Percentiles rank a stretch among this genome's conserved stretches.
Conservation (phyloP, 768 basidiomycete genomes). For the Lentinula lateritia region DNA sequence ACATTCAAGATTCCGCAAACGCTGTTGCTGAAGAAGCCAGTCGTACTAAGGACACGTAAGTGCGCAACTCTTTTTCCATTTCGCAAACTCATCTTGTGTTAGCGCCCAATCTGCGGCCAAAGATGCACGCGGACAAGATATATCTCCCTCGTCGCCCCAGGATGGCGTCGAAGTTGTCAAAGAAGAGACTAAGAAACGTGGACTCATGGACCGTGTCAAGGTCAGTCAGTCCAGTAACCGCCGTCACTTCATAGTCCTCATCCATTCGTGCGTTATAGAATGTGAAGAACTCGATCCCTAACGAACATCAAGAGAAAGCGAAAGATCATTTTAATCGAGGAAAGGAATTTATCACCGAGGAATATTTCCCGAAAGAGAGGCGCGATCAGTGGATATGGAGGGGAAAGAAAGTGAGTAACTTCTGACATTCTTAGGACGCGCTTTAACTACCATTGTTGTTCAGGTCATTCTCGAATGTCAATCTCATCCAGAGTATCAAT, state of each 20-base stretch:
- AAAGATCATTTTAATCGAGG: slow-evolving; percentile 51
- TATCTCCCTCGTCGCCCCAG: slow-evolving; percentile 1
- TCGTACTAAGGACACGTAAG: neutral
- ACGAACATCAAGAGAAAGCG: slow-evolving; percentile 58
- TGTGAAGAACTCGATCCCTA: slow-evolving; percentile 40
- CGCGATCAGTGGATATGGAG: slow-evolving; percentile 92
- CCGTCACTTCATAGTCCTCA: slow-evolving; percentile 19
- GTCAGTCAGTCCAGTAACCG: slow-evolving; percentile 3
- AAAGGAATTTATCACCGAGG: slow-evolving; percentile 68
- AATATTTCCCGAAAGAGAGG: slow-evolving; percentile 87
- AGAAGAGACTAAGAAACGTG: slow-evolving; percentile 4
- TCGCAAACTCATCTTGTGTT: neutral
- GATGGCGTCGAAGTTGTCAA: neutral
- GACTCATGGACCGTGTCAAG: slow-evolving; percentile 22
- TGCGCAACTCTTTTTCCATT: neutral
- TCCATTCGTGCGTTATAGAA: slow-evolving; percentile 29
- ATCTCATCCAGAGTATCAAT: slow-evolving; percentile 86
- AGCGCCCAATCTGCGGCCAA: neutral
- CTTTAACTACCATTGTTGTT: neutral
- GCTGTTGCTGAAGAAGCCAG: slow-evolving; percentile 8
- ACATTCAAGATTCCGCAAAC: slow-evolving; percentile 9
- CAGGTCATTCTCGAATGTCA: slow-evolving; percentile 88
- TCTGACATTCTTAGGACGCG: neutral
- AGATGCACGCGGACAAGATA: slow-evolving; percentile 1
- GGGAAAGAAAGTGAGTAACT: slow-evolving; percentile 67